Evolutionary conservation across 2,329 filamentous ascomycete genomes (phyloP).

Genomic region (Aspergillus tubingensis): DNA sequence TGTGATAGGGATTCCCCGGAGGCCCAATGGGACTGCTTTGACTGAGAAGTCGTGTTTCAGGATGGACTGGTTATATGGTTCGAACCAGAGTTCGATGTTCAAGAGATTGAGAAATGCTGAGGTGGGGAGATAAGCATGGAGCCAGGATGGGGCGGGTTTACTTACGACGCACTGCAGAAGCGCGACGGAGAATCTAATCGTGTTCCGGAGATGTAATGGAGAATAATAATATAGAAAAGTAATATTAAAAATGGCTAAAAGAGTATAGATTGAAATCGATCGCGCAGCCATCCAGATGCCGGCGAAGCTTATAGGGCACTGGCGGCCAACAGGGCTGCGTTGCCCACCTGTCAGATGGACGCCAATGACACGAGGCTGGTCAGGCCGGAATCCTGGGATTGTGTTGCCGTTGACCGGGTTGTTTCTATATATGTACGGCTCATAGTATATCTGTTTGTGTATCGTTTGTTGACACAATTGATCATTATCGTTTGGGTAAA

Average conservation of each 20-base stretch:
- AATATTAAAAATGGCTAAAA: neutral
- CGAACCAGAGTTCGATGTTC: neutral
- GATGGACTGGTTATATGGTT: neutral
- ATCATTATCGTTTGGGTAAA: neutral
- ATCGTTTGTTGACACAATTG: neutral
- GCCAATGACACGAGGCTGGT: neutral
- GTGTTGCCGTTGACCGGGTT: neutral
- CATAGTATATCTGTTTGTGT: neutral
- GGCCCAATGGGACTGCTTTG: neutral
- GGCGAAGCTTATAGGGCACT: conserved; percentile 5
- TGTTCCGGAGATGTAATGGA: neutral
- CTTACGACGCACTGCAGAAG: neutral
- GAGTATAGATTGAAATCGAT: neutral
- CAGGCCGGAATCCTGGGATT: neutral
- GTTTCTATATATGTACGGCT: conserved; percentile 11
- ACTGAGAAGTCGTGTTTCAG: conserved; percentile 1
- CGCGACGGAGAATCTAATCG: neutral
- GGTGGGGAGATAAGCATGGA: neutral
- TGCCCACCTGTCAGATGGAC: neutral
- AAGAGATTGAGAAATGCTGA: neutral
- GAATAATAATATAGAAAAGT: neutral
- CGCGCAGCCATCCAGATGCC: neutral
- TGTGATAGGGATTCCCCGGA: neutral
- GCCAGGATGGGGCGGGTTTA: neutral
- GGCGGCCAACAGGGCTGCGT: neutral